phyloP scores from a whole-genome alignment of 2,329 filamentous ascomycete species.

The Diplodia seriata region DNA sequence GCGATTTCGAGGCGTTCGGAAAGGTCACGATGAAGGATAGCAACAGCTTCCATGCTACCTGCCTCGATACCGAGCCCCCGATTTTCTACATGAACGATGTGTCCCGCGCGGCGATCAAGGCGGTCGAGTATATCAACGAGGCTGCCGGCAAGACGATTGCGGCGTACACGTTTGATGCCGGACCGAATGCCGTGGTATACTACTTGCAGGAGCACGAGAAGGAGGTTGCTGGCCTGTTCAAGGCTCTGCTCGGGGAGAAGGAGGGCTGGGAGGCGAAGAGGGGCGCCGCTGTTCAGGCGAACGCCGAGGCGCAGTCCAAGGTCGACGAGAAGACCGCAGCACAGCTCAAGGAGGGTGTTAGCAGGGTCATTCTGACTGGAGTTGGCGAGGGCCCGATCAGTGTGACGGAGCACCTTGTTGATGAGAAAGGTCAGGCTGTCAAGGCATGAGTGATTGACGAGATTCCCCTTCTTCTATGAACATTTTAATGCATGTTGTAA shows the following conservation, averaged over 20 bases:
- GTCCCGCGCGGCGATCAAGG: constrained; percentile 81
- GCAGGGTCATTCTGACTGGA: constrained; percentile 85
- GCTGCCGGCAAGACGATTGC: constrained; percentile 79
- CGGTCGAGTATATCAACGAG: constrained; percentile 87
- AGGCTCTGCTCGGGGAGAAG: constrained; percentile 67
- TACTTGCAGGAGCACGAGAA: constrained; percentile 81
- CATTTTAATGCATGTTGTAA: constrained; percentile 8
- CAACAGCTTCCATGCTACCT: constrained; percentile 96
- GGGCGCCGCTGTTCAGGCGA: constrained; percentile 60
- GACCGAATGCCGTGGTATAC: constrained; percentile 96
- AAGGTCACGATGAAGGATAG: constrained; percentile 95
- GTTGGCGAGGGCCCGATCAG: constrained; percentile 89
- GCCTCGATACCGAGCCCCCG: constrained; percentile 92
- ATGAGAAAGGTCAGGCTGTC: constrained; percentile 59
- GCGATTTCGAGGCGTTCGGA: constrained; percentile 86
- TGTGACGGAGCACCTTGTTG: constrained; percentile 78
- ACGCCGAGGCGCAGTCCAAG: constrained; percentile 65
- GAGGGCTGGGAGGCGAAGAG: constrained; percentile 72
- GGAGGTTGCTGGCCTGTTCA: constrained; percentile 78
- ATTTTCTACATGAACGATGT: constrained; percentile 99
- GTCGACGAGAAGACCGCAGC: constrained; percentile 58
- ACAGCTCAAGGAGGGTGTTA: constrained; percentile 76
- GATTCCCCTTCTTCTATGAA: background rate
- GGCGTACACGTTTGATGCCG: constrained; percentile 97
- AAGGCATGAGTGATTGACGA: constrained; percentile 23